Evolutionary conservation across 306 rosid species (phyloP).

Genomic region (Crotalaria pallida): DNA sequence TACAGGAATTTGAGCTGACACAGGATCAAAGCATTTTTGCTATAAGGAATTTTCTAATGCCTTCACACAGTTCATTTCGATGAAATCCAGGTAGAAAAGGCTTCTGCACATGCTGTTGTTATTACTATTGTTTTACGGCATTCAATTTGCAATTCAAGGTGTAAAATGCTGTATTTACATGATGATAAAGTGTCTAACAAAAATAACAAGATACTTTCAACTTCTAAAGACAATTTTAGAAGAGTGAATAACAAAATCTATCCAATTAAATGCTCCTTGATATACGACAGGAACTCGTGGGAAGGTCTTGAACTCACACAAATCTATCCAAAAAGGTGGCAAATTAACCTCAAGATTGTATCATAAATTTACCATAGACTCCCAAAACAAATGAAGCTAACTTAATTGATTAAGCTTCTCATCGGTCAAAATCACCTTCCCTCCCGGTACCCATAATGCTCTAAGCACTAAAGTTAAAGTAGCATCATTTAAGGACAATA

Average conservation of each 20-base stretch:
- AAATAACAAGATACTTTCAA: background rate
- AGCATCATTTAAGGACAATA: background rate
- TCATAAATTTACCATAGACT: background rate
- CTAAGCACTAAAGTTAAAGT: background rate
- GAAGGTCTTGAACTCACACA: background rate
- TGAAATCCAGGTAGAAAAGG: too few species aligned
- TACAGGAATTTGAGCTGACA: background rate
- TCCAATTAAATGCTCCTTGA: background rate
- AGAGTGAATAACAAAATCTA: background rate
- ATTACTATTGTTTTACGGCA: too few species aligned
- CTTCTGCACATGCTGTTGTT: too few species aligned
- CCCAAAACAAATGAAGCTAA: background rate
- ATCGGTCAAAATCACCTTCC: slow-evolving; percentile 1
- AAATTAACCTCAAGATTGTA: background rate
- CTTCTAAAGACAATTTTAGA: slow-evolving; percentile 2
- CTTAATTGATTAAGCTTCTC: slow-evolving; percentile 4
- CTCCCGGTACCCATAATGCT: background rate
- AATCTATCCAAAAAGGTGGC: background rate
- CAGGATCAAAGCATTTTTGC: background rate
- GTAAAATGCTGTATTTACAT: background rate
- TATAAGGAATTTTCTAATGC: background rate
- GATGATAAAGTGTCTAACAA: background rate
- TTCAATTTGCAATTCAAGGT: background rate
- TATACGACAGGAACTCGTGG: background rate
- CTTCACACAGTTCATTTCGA: background rate